A percentile compares a stretch with the other conserved stretches of the same genome.
phyloP scores from a whole-genome alignment of 106 monocot species.

The Platanthera guangdongensis region DNA sequence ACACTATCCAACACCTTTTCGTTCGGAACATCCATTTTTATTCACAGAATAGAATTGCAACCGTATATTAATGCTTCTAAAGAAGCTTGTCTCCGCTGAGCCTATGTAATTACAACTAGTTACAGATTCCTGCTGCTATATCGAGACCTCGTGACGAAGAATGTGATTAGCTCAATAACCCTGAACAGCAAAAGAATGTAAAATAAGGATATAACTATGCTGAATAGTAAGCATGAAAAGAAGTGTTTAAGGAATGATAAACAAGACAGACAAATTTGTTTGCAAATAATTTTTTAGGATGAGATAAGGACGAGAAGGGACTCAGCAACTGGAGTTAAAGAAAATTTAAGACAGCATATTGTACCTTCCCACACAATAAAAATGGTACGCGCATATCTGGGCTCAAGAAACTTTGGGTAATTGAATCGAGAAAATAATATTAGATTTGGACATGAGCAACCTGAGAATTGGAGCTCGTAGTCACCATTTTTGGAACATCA shows the following conservation, averaged over 20 bases:
- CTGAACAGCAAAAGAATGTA: background rate
- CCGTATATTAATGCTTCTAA: conserved; percentile 30
- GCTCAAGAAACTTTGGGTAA: too few relatives aligned
- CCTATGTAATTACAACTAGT: conserved; percentile 13
- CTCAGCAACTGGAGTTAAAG: too few relatives aligned
- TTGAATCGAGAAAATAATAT: too few relatives aligned
- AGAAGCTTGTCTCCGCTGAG: conserved; percentile 29
- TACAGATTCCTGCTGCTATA: background rate
- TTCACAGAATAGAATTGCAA: conserved; percentile 15
- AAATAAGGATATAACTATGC: background rate
- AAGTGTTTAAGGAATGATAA: too few relatives aligned
- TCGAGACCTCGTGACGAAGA: background rate
- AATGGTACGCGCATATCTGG: too few relatives aligned
- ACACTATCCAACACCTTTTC: conserved; percentile 52
- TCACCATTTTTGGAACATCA: too few relatives aligned
- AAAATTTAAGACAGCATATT: background rate
- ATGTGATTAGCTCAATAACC: background rate
- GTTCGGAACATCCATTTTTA: conserved; percentile 49
- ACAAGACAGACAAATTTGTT: too few relatives aligned
- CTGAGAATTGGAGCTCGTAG: too few relatives aligned
- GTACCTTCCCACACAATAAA: background rate
- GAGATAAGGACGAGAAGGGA: too few relatives aligned
- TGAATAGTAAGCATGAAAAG: too few relatives aligned
- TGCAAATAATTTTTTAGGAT: too few relatives aligned
- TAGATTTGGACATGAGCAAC: too few relatives aligned